Percentiles rank a stretch among this genome's conserved stretches.
Conservation (phyloP, 164 flowering plant genomes). For the Chimonanthus praecox region DNA sequence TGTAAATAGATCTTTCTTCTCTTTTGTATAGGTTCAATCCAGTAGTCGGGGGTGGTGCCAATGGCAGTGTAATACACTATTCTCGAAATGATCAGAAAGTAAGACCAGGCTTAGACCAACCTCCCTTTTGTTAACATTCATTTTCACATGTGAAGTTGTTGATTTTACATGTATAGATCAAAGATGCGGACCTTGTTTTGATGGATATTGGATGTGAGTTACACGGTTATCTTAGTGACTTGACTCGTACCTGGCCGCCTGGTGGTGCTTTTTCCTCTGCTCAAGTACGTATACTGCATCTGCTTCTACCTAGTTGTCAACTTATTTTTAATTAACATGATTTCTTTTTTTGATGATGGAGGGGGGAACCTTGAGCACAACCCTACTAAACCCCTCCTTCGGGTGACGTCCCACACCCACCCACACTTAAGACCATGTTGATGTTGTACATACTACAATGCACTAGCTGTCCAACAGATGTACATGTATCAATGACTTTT, state of each 20-base stretch:
- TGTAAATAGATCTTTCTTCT: slow-evolving; percentile 3
- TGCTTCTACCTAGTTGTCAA: not conserved
- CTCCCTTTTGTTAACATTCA: not conserved
- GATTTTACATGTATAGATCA: slow-evolving; percentile 37
- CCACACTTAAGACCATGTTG: not conserved
- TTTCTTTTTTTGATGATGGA: too few species aligned
- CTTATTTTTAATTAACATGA: not conserved
- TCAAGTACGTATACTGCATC: slow-evolving; percentile 46
- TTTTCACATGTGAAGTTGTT: not conserved
- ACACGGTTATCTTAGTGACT: slow-evolving; percentile 93
- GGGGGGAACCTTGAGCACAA: too few species aligned
- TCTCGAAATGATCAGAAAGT: slow-evolving; percentile 88
- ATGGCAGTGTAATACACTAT: slow-evolving; percentile 92
- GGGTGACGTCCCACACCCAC: too few species aligned
- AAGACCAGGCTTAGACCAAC: slow-evolving; percentile 13
- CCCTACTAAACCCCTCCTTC: too few species aligned
- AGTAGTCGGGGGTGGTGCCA: slow-evolving; percentile 95
- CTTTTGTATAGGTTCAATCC: slow-evolving; percentile 70
- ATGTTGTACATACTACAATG: not conserved
- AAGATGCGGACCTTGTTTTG: slow-evolving; percentile 72
- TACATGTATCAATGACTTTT: not conserved
- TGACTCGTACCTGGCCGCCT: slow-evolving; percentile 98
- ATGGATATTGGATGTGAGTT: slow-evolving; percentile 96
- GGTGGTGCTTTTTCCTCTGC: slow-evolving; percentile 67
- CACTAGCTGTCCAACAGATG: not conserved